Evolutionary conservation across 2,329 filamentous ascomycete species (phyloP), one percentile per base, ranked within the genome.

Genomic region (Bipolaris gigantea): DNA sequence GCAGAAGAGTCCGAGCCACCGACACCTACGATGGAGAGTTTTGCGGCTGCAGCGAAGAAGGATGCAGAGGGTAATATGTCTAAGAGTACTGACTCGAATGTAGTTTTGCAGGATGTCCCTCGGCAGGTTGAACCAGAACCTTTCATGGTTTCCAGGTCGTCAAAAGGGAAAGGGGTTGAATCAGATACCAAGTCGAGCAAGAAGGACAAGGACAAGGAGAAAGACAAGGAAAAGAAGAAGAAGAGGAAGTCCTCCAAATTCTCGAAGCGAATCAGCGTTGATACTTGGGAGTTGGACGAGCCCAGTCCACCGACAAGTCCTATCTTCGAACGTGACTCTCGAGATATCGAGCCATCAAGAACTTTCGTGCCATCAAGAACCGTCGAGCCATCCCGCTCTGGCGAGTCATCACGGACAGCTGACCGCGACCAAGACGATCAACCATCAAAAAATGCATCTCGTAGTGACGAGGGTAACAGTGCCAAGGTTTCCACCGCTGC

Each of bases 181-280:
- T 56, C 63, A 18, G 64, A 66, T n/a, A 50, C 47, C 16, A 73
- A 71, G 52, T 66, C 71, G 56, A 74, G 69, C 60, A 77, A 76
- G 65, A 76, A n/a, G 30, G 40, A 5, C 19, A 54, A 51, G 27
- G 35, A 38, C 19, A 54, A 51, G 27, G 35, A 38, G 9, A 34
- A 34, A 16, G 33, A 53, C 30, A 42, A 41, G 36, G 47, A 41
- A 32, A 48, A 53, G 45, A 49, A 47, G 18, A 33, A 50, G 27
- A 51, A 51, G 41, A 51, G 62, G 55, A 71, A 72, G 55, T 72
- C 69, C 50, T 65, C 64, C 9, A 73, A 70, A 52, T 65, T 65
- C 16, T 65, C 64, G 3, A 73, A 72, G 54, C 65, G 65, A 42
- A 62, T 51, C 19, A 68, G 64, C 42, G 44, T 61, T 7, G 68